Evolutionary conservation across 441 rosid genomes (phyloP), one percentile per base, ranked within the genome.

Genomic region (Capsella rubella): DNA sequence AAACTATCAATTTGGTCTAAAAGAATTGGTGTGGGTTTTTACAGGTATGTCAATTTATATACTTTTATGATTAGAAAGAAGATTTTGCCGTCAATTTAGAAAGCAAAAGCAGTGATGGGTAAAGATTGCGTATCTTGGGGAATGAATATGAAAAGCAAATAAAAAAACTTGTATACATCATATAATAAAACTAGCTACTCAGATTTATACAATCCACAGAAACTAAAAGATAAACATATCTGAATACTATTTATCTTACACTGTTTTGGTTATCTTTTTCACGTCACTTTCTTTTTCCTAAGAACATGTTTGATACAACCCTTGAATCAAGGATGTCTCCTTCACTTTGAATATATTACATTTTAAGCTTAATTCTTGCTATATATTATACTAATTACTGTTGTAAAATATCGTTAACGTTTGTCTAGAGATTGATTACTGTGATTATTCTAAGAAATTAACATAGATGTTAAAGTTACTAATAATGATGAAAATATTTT

Each of bases 61-160:
- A 60, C 69, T 54, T 75, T 75, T 69, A 16, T 55, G 60, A 69
- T 69, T 54, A 69, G 65, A 76, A 69, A 69, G 60, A 76, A 69
- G 79, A 63, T 76, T 76, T 76, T 65, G 2, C 53, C 71, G 60
- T 69, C 75, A 76, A 76, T 69, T 69, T 69, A 62, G 58, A 69
- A 76, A 76, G 71, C 65, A 75, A 76, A 76, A 76, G 60, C 54
- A 69, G 56, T 76, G 71, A 45, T 76, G 75, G 67, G 55, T 76
- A 76, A 76, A 76, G 75, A 70, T 76, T 63, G 79, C 79, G 71
- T 63, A 76, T 69, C 79, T 70, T 76, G 66, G 68, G 15, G 56
- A 69, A 76, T 54, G 42, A 75, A 53, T 69, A 75, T 75, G 74
- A 45, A 68, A 75, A 68, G 69, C 58, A 69, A 52, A 45, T 5